phyloP scores from a whole-genome alignment of 2,329 filamentous ascomycete genomes.

The Fusarium oxysporum region DNA sequence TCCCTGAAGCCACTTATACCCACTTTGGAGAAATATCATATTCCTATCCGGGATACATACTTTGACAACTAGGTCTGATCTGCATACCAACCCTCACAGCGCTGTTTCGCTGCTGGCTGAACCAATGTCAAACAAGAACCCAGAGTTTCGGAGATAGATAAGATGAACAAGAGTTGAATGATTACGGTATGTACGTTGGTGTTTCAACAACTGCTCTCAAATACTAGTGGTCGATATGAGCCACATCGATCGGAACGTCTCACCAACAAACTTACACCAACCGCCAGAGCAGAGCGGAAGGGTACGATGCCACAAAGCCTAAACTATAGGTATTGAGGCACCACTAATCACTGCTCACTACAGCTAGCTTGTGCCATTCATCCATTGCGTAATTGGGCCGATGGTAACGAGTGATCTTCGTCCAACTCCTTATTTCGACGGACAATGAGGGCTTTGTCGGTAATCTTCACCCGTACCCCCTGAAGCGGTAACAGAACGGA shows the following conservation, averaged over 20 bases:
- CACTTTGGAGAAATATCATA: constrained; percentile 11
- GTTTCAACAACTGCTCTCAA: constrained; percentile 1
- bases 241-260: constrained; percentile 21
- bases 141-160: constrained; percentile 14
- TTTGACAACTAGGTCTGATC: constrained; percentile 23
- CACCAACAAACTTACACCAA: constrained; percentile 20
- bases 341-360: background rate
- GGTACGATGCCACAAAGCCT: constrained; percentile 19
- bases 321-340: background rate
- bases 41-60: background rate
- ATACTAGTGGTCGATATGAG: constrained; percentile 6
- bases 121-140: background rate
- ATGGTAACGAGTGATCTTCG: constrained; percentile 7
- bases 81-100: constrained; percentile 28
- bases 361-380: background rate
- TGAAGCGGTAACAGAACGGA: constrained; percentile 18
- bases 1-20: background rate
- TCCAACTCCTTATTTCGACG: constrained; percentile 6
- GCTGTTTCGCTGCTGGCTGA: background rate
- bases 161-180: background rate
- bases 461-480: constrained; percentile 20
- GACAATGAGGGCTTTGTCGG: constrained; percentile 14
- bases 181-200: constrained; percentile 1
- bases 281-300: background rate
- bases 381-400: constrained; percentile 7